phyloP scores from a whole-genome alignment of 2,329 filamentous ascomycete species.

The Fusarium oligoseptatum region DNA sequence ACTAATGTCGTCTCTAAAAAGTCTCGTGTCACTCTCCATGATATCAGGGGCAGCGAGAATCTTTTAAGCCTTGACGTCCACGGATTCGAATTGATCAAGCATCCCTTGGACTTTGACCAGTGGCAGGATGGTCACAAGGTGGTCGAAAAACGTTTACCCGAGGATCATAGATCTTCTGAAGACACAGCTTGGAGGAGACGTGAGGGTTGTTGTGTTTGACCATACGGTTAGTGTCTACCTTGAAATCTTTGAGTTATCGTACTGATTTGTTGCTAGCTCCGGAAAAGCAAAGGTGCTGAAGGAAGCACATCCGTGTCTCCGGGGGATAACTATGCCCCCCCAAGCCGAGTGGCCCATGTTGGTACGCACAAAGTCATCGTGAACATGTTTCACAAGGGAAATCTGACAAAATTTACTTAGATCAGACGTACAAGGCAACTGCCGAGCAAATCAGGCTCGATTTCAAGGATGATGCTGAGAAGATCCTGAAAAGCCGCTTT shows the following conservation, averaged over 20 bases:
- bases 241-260: too few relatives aligned
- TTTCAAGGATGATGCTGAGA: background rate
- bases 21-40: background rate
- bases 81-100: background rate
- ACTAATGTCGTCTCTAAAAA: background rate
- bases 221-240: background rate
- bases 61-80: background rate
- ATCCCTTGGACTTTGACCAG: background rate
- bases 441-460: background rate
- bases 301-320: background rate
- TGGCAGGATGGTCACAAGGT: background rate
- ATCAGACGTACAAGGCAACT: background rate
- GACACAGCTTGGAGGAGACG: background rate
- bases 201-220: background rate
- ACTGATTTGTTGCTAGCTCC: background rate
- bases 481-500: background rate
- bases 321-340: background rate
- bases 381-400: background rate
- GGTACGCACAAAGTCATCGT: background rate
- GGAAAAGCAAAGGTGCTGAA: background rate
- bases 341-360: background rate
- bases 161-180: background rate
- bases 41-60: background rate
- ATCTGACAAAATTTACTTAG: background rate
- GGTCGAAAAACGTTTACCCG: background rate